phyloP scores from a whole-genome alignment of 345 rosid genomes.

The Leavenworthia alabamica region DNA sequence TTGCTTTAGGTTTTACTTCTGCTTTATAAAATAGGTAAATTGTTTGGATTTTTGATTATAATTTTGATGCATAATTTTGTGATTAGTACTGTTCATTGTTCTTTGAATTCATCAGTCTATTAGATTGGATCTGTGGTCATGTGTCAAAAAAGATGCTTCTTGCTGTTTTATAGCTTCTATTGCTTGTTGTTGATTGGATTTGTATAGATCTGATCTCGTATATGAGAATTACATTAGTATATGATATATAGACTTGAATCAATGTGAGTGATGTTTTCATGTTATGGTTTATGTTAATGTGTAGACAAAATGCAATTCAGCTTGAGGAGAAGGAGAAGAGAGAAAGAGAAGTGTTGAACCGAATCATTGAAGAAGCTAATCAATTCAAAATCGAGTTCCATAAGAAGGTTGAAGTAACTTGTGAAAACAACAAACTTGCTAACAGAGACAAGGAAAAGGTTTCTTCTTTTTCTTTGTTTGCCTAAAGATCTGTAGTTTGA shows the following conservation, averaged over 20 bases:
- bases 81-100: background rate
- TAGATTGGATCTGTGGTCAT: conserved; percentile 10
- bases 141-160: background rate
- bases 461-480: background rate
- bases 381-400: conserved; percentile 58
- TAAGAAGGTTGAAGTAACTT: conserved; percentile 46
- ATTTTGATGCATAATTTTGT: background rate
- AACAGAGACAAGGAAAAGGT: conserved; percentile 84
- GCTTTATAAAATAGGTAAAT: background rate
- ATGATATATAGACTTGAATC: background rate
- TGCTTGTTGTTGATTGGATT: background rate
- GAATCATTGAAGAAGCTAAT: conserved; percentile 57
- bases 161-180: background rate
- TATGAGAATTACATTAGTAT: background rate
- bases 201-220: background rate
- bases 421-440: conserved; percentile 49
- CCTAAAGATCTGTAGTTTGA: background rate
- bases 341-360: conserved; percentile 54
- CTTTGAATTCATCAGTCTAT: background rate
- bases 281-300: conserved; percentile 6
- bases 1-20: background rate
- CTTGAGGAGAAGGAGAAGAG: conserved; percentile 79
- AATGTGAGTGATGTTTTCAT: conserved; percentile 7
- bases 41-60: background rate
- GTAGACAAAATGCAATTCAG: conserved; percentile 53